These are phyloP conservation scores for Capronia americana DNA, from an alignment of 2,329 filamentous ascomycete species.

Conservation along the genomic window DNA sequence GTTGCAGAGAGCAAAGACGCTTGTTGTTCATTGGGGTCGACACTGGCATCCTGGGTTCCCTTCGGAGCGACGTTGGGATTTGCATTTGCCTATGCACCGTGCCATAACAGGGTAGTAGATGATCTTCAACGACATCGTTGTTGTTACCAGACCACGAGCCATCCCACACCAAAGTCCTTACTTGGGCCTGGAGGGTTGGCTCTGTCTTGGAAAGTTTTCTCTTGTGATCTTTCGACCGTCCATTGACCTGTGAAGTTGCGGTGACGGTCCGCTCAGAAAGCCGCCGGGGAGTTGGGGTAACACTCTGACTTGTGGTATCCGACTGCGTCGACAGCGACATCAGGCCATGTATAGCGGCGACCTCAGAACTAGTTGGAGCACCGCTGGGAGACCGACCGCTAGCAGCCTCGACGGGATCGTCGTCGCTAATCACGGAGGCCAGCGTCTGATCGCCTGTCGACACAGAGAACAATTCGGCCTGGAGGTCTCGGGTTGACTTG, in stretches of 20 bases:
- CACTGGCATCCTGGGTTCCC: constrained; percentile 24
- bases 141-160: constrained; percentile 17
- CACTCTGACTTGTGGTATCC: constrained; percentile 33
- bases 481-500: not conserved
- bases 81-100: constrained; percentile 28
- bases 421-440: constrained; percentile 10
- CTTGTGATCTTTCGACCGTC: constrained; percentile 32
- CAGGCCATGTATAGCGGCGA: constrained; percentile 27
- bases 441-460: constrained; percentile 1
- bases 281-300: constrained; percentile 31
- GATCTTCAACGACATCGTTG: constrained; percentile 23
- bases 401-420: constrained; percentile 25
- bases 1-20: constrained; percentile 33
- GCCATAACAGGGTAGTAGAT: constrained; percentile 20
- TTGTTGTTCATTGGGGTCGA: constrained; percentile 29
- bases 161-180: constrained; percentile 16
- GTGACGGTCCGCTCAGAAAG: constrained; percentile 11
- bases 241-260: constrained; percentile 1
- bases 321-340: constrained; percentile 31
- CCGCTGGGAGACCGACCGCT: constrained; percentile 1
- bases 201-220: constrained; percentile 32
- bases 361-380: constrained; percentile 25
- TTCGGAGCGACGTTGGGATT: constrained; percentile 23
- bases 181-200: constrained; percentile 28
- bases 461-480: not conserved